Percentiles rank a stretch among this genome's conserved stretches.
Evolutionary conservation across 2,329 filamentous ascomycete genomes (phyloP).

Genomic region (Diaporthe nobilis): DNA sequence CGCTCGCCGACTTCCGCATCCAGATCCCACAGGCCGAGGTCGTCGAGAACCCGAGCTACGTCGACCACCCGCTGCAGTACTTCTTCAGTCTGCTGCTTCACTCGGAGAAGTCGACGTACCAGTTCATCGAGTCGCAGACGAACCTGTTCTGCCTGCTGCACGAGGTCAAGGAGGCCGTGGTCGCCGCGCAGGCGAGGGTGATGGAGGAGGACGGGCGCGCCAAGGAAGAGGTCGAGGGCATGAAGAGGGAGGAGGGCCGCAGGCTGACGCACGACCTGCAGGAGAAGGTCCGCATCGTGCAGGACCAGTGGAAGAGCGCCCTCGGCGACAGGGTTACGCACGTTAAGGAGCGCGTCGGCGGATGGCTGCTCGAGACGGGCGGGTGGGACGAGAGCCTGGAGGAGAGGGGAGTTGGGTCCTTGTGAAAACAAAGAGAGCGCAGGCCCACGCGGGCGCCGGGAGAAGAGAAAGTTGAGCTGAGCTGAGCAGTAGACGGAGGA

Average conservation of each 20-base stretch:
- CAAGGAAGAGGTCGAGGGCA: conserved; percentile 63
- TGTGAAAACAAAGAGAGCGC: conserved; percentile 24
- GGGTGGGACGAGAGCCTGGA: conserved; percentile 88
- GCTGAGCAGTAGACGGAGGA: background rate
- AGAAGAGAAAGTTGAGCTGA: background rate
- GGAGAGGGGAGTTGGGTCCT: conserved; percentile 64
- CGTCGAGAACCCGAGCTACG: conserved; percentile 88
- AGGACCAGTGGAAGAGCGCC: conserved; percentile 91
- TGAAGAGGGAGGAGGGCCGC: conserved; percentile 76
- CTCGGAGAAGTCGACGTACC: conserved; percentile 92
- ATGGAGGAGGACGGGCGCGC: conserved; percentile 74
- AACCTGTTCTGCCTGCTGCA: conserved; percentile 92
- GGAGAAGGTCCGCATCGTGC: conserved; percentile 91
- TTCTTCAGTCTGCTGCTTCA: conserved; percentile 88
- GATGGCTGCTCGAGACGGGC: conserved; percentile 81
- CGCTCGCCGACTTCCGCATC: conserved; percentile 73
- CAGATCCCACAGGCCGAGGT: conserved; percentile 85
- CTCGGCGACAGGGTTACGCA: conserved; percentile 82
- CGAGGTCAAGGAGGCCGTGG: conserved; percentile 86
- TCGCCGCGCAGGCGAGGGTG: conserved; percentile 76
- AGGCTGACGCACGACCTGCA: conserved; percentile 88
- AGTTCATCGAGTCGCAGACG: conserved; percentile 96
- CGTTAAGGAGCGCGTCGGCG: conserved; percentile 81
- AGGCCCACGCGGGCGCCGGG: background rate
- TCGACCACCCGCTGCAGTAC: conserved; percentile 88